Conservation (phyloP, 2,329 filamentous ascomycete genomes). For the Diplocarpon mali region DNA sequence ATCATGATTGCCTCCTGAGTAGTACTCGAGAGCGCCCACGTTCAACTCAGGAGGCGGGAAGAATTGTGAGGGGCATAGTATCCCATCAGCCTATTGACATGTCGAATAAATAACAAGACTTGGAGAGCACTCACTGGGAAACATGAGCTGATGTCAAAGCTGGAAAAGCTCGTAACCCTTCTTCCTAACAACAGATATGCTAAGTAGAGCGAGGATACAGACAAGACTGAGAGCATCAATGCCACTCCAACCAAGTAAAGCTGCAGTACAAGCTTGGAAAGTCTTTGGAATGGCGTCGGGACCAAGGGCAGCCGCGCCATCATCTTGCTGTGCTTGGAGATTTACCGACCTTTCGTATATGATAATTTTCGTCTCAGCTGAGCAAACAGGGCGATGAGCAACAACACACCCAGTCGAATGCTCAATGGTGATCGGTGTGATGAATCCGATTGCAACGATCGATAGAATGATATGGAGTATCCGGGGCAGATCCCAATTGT, state of each 20-base stretch:
- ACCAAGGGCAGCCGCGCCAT: constrained; percentile 35
- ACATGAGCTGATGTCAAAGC: constrained; percentile 45
- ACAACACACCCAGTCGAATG: constrained; percentile 35
- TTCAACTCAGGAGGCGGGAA: too few species aligned
- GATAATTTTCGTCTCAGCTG: constrained; percentile 36
- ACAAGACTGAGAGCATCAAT: constrained; percentile 38
- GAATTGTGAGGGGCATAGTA: too few species aligned
- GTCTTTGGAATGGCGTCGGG: constrained; percentile 22
- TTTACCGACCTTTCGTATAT: too few species aligned
- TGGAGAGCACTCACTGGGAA: too few species aligned
- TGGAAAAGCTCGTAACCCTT: constrained; percentile 48
- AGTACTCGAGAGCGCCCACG: too few species aligned
- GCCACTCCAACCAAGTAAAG: constrained; percentile 38
- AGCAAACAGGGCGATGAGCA: constrained; percentile 29
- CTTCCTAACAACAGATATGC: constrained; percentile 38
- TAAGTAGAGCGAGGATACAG: constrained; percentile 37
- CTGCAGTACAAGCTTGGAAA: constrained; percentile 37
- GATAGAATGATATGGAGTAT: constrained; percentile 46
- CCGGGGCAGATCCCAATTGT: constrained; percentile 46
- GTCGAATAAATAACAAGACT: too few species aligned
- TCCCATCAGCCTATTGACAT: too few species aligned
- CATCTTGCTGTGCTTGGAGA: constrained; percentile 32
- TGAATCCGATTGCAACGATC: constrained; percentile 37
- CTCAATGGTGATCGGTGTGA: constrained; percentile 41
- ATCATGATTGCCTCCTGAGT: too few species aligned